Conservation (phyloP, 441 rosid species). For the Populus hybrid region DNA sequence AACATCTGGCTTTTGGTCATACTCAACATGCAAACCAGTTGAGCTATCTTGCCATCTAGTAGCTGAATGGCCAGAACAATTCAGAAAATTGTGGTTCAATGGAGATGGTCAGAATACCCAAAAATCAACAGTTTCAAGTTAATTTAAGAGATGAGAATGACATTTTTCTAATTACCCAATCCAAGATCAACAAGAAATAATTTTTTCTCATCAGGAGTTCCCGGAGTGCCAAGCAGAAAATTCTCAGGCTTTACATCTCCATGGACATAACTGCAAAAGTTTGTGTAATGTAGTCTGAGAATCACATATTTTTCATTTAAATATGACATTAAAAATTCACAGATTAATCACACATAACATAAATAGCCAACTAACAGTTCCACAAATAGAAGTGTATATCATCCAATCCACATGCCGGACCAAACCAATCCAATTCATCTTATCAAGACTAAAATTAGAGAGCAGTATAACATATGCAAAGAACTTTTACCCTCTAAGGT, state of each 20-base stretch:
- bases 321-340: not conserved
- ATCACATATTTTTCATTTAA: not conserved
- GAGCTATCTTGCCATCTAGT: slow-evolving; percentile 57
- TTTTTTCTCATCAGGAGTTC: slow-evolving; percentile 53
- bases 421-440: not conserved
- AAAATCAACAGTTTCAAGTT: not conserved
- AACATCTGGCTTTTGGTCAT: slow-evolving; percentile 71
- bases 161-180: slow-evolving; percentile 37
- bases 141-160: not conserved
- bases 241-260: slow-evolving; percentile 81
- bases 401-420: not conserved
- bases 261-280: slow-evolving; percentile 49
- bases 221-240: slow-evolving; percentile 55
- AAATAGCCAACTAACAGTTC: not conserved
- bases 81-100: not conserved
- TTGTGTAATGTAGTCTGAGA: not conserved
- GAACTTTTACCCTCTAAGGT: slow-evolving; percentile 53
- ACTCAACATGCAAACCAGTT: slow-evolving; percentile 55
- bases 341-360: not conserved
- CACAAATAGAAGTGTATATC: not conserved
- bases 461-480: not conserved
- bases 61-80: slow-evolving; percentile 28
- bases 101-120: not conserved
- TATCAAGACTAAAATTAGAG: not conserved
- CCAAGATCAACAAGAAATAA: slow-evolving; percentile 66